Evolutionary conservation across 768 basidiomycete genomes (phyloP).

Genomic region (Thelephora ganbajun): DNA sequence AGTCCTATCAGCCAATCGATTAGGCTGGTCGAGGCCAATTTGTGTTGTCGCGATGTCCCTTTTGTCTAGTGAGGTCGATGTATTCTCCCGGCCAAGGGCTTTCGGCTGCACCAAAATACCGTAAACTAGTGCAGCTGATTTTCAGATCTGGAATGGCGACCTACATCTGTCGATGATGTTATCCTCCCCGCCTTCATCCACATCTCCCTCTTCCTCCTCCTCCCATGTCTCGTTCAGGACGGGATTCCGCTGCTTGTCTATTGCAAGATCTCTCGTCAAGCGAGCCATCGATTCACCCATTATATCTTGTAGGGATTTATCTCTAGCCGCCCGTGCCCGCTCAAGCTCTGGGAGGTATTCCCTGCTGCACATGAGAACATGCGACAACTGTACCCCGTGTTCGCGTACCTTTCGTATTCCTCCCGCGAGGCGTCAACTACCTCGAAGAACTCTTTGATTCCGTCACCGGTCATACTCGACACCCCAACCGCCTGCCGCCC

Average conservation of each 20-base stretch:
- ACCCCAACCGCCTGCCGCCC: slow-evolving; percentile 93
- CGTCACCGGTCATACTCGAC: slow-evolving; percentile 90
- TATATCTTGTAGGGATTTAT: slow-evolving; percentile 45
- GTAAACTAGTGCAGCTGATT: slow-evolving; percentile 2
- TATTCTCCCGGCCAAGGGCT: slow-evolving; percentile 62
- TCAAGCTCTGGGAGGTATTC: slow-evolving; percentile 88
- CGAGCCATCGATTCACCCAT: slow-evolving; percentile 70
- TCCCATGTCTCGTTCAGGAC: slow-evolving; percentile 51
- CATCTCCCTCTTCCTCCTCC: slow-evolving; percentile 42
- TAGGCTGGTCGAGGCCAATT: slow-evolving; percentile 65
- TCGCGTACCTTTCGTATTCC: slow-evolving; percentile 75
- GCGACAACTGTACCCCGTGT: not conserved
- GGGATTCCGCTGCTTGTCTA: slow-evolving; percentile 60
- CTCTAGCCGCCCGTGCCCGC: slow-evolving; percentile 48
- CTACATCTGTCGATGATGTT: slow-evolving; percentile 63
- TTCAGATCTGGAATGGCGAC: slow-evolving; percentile 14
- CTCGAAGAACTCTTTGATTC: slow-evolving; percentile 82
- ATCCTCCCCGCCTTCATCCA: slow-evolving; percentile 26
- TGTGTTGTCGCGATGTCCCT: slow-evolving; percentile 38
- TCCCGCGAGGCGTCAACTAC: slow-evolving; percentile 79
- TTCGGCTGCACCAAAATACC: slow-evolving; percentile 32
- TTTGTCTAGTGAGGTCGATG: slow-evolving; percentile 49
- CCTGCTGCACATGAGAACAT: slow-evolving; percentile 23
- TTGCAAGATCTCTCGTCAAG: slow-evolving; percentile 64
- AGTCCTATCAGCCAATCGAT: slow-evolving; percentile 4